Evolutionary conservation across 495 filamentous ascomycete species (phyloP), one percentile per base, ranked within the genome.

Genomic region (Neurospora terricola): DNA sequence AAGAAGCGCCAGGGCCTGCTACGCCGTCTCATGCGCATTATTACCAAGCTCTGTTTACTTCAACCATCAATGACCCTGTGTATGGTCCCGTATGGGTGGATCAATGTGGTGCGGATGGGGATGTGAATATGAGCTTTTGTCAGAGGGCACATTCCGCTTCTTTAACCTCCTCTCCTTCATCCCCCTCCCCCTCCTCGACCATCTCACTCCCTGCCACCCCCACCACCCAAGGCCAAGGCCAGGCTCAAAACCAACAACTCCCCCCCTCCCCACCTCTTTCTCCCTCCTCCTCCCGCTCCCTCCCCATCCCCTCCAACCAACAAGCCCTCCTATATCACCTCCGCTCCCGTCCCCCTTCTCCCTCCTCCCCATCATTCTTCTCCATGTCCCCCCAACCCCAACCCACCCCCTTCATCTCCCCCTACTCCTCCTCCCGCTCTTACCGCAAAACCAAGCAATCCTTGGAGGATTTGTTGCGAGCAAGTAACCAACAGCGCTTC

Each of bases 21-120:
- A 38, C 4, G 38, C 62, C 59, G 62, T 69, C 66, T 3, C 38
- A 70, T n/a, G 54, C 54, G 6, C 54, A 62, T 34, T 34, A 34
- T 11, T 62, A 62, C n/a, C 43, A 72, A 11, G 16, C 70, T 1
- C n/a, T 21, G 1, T 36, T 71, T 8, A 37, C 76, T 16, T 72
- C 76, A 10, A 70, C 62, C 30, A 70, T 75, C 14, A 69, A 72
- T n/a, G 73, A 75, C 21, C 76, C 75, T 2, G 85, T 85, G 10
- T 69, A 80, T 14, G 90, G 90, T 0, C 89, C 90, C 0, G 81
- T 81, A 14, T 88, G 85, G 85, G 75, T 81, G 23, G 82, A 87
- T 69, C 74, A 81, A 9, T 88, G 86, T 72, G 82, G 83, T 54
- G 83, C 82, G 0, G 82, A 86, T 73, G 82, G 83, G 77, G 84